Evolutionary conservation across 208 protist genomes (phyloP), one percentile per base, ranked within the genome.

Genomic region (Naegleria lovaniensis): DNA sequence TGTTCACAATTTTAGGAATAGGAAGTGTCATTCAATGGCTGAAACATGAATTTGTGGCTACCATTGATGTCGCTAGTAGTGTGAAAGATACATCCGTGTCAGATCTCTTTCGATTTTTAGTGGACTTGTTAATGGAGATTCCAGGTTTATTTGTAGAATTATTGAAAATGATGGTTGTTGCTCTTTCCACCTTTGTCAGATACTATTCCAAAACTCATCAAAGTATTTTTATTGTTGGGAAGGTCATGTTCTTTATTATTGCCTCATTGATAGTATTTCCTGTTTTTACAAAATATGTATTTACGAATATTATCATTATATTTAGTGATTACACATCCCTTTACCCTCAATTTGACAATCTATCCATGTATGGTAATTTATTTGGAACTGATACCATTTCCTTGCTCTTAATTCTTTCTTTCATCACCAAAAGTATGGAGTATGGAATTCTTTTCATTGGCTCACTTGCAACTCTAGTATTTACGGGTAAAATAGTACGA

Each of bases 291-390:
- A 67, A 67, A 67, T 67, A 67, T 67, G 11, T 67, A 15, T 67
- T 67, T 29, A 15, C 22, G 19, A 67, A 67, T 19, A 67, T 29
- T 13, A 67, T 67, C 19, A 67, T 67, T 2, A 29, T 29, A 67
- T 67, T 67, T 29, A 67, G 55, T 19, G 22, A 67, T 29, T 67
- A 67, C 22, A 29, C 22, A 4, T 67, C 55, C 19, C 55, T 29
- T 29, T 67, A 67, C 22, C 55, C 55, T 67, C 85, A 29, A 33
- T 88, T 88, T 29, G 25, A 88, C 40, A 88, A 88, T 39, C 55
- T 43, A 0, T 6, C 16, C 33, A n/a, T 43, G 13, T 88, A 39
- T 58, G 51, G 51, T 39, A 58, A 88, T 36, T 33, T 39, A 38
- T 39, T 88, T n/a, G 33, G 33, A 16, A 48, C 15, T 0, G 39